Percentiles rank a stretch among this genome's conserved stretches.
These are phyloP conservation scores for Yueomyces sinensis DNA, from an alignment of 805 yeast genomes.

Conservation along the genomic window DNA sequence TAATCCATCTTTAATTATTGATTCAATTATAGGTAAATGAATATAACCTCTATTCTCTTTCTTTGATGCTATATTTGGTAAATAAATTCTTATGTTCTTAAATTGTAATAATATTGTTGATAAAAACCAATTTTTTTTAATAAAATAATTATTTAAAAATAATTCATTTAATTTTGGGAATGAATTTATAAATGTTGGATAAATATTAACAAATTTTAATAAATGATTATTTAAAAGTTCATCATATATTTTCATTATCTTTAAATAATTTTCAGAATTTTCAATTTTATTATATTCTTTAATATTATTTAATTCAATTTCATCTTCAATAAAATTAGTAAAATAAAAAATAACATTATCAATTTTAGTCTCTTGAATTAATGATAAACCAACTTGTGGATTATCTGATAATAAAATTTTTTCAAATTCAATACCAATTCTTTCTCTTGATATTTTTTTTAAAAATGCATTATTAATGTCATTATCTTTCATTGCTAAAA, in stretches of 20 bases:
- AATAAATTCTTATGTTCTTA: conserved; percentile 10
- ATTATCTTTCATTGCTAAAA: conserved; percentile 48
- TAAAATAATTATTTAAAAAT: conserved; percentile 5
- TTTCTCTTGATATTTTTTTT: conserved; percentile 74
- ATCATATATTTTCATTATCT: conserved; percentile 7
- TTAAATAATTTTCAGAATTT: conserved; percentile 6
- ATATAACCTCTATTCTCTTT: conserved; percentile 10
- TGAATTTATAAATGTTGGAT: neutral
- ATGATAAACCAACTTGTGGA: conserved; percentile 48
- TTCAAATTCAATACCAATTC: conserved; percentile 75
- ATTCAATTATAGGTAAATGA: conserved; percentile 22
- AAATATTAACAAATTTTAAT: conserved; percentile 2
- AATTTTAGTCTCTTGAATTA: conserved; percentile 43
- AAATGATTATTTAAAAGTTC: conserved; percentile 7
- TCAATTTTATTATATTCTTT: conserved; percentile 11
- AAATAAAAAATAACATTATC: conserved; percentile 45
- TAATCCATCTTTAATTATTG: conserved; percentile 55
- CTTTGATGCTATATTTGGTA: conserved; percentile 19
- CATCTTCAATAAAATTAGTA: conserved; percentile 6
- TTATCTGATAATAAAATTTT: conserved; percentile 58
- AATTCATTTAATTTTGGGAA: conserved; percentile 1
- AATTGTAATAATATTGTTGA: conserved; percentile 14
- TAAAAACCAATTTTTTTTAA: conserved; percentile 8
- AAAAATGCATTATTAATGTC: conserved; percentile 46
- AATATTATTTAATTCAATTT: conserved; percentile 6